These are phyloP conservation scores for Fagopyrum esculentum DNA, from an alignment of 148 eudicot genomes.

Conservation along the genomic window DNA sequence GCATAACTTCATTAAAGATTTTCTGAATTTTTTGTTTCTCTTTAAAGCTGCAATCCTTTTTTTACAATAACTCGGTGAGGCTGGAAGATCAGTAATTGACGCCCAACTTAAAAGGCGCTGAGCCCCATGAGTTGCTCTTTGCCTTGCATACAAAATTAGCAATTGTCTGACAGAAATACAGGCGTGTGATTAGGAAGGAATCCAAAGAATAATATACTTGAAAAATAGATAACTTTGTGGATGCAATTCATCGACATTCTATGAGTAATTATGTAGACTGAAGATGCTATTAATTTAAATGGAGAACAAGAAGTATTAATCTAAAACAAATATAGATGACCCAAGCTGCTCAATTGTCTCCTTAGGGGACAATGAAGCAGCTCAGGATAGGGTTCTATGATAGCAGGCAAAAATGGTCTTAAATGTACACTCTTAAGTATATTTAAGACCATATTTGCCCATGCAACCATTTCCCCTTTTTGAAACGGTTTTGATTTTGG, in stretches of 20 bases:
- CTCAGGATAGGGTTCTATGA: too few relatives aligned
- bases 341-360: neutral
- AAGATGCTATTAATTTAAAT: neutral
- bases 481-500: neutral
- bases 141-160: constrained; percentile 67
- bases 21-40: constrained; percentile 41
- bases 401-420: too few relatives aligned
- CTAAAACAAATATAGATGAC: neutral
- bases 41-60: constrained; percentile 67
- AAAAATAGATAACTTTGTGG: neutral
- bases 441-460: neutral
- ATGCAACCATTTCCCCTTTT: neutral
- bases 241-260: neutral
- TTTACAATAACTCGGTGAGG: constrained; percentile 55
- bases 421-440: neutral
- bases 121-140: constrained; percentile 71
- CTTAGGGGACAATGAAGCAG: neutral
- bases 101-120: constrained; percentile 71
- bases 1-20: constrained; percentile 70
- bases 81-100: constrained; percentile 57
- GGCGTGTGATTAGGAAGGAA: neutral
- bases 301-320: neutral
- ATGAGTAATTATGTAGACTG: constrained; percentile 2
- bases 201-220: neutral
- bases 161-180: constrained; percentile 45